Base-by-base conservation (phyloP, 495 filamentous ascomycete genomes). In the Penicillium maclennaniae region DNA sequence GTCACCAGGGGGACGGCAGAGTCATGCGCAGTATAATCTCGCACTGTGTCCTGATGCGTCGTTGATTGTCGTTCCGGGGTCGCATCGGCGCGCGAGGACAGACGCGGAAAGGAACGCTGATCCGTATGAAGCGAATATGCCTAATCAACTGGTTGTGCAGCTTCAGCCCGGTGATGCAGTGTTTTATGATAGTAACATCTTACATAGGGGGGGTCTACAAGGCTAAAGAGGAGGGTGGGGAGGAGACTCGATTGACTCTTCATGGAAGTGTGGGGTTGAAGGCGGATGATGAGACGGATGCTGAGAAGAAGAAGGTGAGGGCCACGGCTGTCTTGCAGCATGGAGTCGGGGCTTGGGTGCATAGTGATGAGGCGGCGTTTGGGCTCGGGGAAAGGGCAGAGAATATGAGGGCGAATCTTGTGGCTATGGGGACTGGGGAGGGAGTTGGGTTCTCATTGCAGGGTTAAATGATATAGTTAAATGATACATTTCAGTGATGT, bases 161-260 rank as follows among this genome's bases (percentile, higher is more conserved):
- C 63, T 92, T 56, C 68, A 81, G 58, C 73, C 87, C 0, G 89
- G 89, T 0, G 89, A 92, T 66, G 77, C 85, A 7, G 86, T 87
- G 34, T 95, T 95, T 61, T 92, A 95, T 63, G 82, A 95, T 69
- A 92, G 89, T 55, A 92, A 95, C 70, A 92, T 95, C 47, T 54
- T 92, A 63, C 89, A 95, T 51, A 77, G 89, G 1, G 89, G 89
- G 87, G 0, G 80, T 85, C n/a, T 95, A 95, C 61, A 61, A 69
- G 58, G 63, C 53, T 4, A 77, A 72, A 47, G 49, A 43, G 12
- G 73, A 69, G 42, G 69, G 74, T 4, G 70, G 62, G 0, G 58
- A 51, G n/a, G 78, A 72, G 60, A 84, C 87, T 67, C 68, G 89
- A 53, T 72, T 88, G 72, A 95, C 89, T 60, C 60, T 92, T 70